phyloP scores from a whole-genome alignment of 108 stramenopile genomes.

The Aurantiochytrium sp. region DNA sequence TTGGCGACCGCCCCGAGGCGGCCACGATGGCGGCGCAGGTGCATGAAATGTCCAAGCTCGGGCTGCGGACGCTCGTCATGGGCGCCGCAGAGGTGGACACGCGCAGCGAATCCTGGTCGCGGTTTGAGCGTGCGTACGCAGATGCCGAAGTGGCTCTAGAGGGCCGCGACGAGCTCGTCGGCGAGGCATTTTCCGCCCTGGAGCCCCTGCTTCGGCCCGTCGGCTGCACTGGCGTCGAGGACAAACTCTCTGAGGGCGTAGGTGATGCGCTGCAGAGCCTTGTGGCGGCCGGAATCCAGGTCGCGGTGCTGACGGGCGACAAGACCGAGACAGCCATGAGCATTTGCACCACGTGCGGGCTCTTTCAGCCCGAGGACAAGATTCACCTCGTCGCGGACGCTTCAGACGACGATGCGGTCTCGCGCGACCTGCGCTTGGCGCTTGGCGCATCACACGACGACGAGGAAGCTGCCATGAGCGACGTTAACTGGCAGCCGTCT shows the following conservation, averaged over 20 bases:
- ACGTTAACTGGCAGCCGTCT: no score
- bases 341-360: conserved; percentile 84
- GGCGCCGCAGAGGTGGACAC: conserved; percentile 73
- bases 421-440: background rate
- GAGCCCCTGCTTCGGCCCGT: conserved; percentile 78
- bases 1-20: background rate
- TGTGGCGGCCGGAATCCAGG: conserved; percentile 83
- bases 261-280: conserved; percentile 82
- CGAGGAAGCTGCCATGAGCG: background rate
- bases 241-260: conserved; percentile 90
- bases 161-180: conserved; percentile 49
- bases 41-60: conserved; percentile 64
- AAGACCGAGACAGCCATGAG: conserved; percentile 96
- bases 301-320: conserved; percentile 97
- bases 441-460: background rate
- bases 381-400: background rate
- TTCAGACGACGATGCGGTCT: background rate
- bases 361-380: conserved; percentile 49
- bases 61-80: conserved; percentile 86
- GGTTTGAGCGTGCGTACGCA: conserved; percentile 68
- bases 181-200: conserved; percentile 62
- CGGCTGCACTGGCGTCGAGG: conserved; percentile 97
- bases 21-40: background rate
- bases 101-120: conserved; percentile 48
- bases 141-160: conserved; percentile 41